Evolutionary conservation across 805 yeast species (phyloP), one percentile per base, ranked within the genome.

Genomic region (Jamesozyma piceae): DNA sequence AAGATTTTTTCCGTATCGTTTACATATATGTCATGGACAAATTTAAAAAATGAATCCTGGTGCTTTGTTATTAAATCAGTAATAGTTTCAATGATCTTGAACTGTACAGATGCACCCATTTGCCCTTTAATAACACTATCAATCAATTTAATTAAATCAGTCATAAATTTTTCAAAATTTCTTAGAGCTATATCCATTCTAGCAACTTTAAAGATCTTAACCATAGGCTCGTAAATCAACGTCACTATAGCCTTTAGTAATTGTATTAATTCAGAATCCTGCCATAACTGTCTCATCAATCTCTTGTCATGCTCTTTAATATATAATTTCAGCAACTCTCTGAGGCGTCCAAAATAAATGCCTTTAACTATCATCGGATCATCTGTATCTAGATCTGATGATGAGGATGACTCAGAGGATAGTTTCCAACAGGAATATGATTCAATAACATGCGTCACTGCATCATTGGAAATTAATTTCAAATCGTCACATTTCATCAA

Each of bases 1-100:
- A 90, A 90, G 4, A 90, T 64, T 4, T 78, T 75, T 27, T 75
- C 74, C 30, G 77, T 68, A 55, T 90, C 97, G 49, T 83, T 77
- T n/a, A 71, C 47, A 60, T 89, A 88, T n/a, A 88, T 75, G 41
- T 82, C 79, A 55, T 86, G 90, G 44, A 90, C 70, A 55, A 90
- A 92, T 41, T 67, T 67, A 68, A 85, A 85, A 38, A 85, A 71
- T 11, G 80, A 70, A 43, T 75, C 78, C 49, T 85, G 84, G 59
- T 89, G 95, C 24, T 75, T 74, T 35, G 78, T 78, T 34, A 87
- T 73, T 17, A 90, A 64, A 10, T 67, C 68, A 57, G 82, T 75
- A 32, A 90, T 74, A 35, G 74, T 71, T 22, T 60, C 65, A n/a
- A 61, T 63, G n/a, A 60, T 46, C 48, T 78, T 74, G 28, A 86